Evolutionary conservation across 805 yeast genomes (phyloP), one percentile per base, ranked within the genome.

Genomic region (Cyberlindnera meyerae): DNA sequence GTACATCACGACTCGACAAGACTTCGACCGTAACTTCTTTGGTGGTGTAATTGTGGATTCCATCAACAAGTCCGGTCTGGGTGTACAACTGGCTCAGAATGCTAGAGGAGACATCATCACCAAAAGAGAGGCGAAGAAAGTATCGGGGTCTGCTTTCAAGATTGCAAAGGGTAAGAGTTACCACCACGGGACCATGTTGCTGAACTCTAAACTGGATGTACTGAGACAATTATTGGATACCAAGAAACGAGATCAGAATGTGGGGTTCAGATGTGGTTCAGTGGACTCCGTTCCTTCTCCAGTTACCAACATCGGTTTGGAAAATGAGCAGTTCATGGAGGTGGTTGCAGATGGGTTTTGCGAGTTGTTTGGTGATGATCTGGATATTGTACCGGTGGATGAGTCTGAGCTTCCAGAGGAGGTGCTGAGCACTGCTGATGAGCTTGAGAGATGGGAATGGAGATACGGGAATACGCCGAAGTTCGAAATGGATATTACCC

Each of bases 121-220:
- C 13, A 51, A 42, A 1, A 52, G 51, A 12, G 63, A 60, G 1
- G 63, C 56, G 17, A 52, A 59, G 3, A 93, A 93, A 54, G 77
- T 93, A 5, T 82, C 95, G 49, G 99, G 99, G 0, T 84, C 95
- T 7, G 97, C 98, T 0, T 93, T 75, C 60, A 89, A 89, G 55
- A 68, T 93, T 22, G 79, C 95, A 5, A 71, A 73, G 33, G 89
- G 93, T 0, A 77, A 77, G 48, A 78, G 95, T 6, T 81, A 89
- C 47, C 98, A 93, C 55, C 99, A 93, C 62, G 98, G 97, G 0
- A 93, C 99, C 0, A 85, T 93, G 96, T 66, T 93, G 7, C 63
- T 93, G 17, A 63, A 73, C 37, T 78, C 94, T 28, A 66, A 78
- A 26, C 60, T 93, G 18, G 67, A 66, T n/a, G 60, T 68, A 1